Conservation (phyloP, 2,329 filamentous ascomycete genomes). For the Blastomyces parvus region DNA sequence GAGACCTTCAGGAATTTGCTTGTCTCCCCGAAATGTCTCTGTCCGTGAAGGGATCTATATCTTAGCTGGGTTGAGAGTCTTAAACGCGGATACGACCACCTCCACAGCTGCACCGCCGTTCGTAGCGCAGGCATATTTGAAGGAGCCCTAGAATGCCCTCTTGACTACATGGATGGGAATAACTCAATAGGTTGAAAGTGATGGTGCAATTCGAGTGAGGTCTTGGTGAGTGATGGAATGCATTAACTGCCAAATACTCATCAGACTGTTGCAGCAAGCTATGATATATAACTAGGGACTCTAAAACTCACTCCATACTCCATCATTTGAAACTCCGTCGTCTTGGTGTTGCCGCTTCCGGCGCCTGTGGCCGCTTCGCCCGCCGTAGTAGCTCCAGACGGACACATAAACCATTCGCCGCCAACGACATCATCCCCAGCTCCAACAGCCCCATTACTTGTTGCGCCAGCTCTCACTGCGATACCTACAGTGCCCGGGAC, state of each 20-base stretch:
- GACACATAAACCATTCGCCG: slow-evolving; percentile 28
- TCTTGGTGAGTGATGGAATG: neutral
- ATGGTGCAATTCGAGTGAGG: neutral
- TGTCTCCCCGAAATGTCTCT: slow-evolving; percentile 14
- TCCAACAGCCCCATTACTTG: neutral
- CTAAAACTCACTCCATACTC: too few relatives aligned
- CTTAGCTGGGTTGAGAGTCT: neutral
- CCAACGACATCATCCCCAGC: slow-evolving; percentile 13
- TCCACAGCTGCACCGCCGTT: neutral
- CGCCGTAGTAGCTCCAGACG: slow-evolving; percentile 13
- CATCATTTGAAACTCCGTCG: too few relatives aligned
- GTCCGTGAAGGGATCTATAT: neutral
- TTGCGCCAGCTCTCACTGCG: neutral
- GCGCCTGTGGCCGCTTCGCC: slow-evolving; percentile 4
- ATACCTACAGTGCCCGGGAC: slow-evolving; percentile 11
- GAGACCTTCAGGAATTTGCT: slow-evolving; percentile 58
- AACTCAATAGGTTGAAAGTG: neutral
- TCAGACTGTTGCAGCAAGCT: too few relatives aligned
- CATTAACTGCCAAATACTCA: neutral
- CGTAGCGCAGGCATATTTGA: neutral
- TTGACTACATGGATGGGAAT: neutral
- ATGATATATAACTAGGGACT: too few relatives aligned
- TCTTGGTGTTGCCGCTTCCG: too few relatives aligned
- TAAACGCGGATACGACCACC: neutral
- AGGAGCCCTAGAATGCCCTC: neutral